Base-by-base conservation (phyloP, 164 flowering plant genomes). In the Piper betle region DNA sequence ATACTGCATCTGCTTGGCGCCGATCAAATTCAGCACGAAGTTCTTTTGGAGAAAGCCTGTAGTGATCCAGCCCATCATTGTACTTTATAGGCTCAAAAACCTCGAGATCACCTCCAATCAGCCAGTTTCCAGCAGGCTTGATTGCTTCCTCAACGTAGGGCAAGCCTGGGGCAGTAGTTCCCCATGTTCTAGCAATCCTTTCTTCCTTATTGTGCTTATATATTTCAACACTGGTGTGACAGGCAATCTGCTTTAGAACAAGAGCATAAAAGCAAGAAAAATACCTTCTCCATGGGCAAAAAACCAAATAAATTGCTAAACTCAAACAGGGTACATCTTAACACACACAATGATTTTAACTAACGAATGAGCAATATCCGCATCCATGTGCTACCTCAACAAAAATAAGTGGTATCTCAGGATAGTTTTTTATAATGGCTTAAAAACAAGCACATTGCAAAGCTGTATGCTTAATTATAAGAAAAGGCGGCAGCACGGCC, bases 131-230 rank as follows among this genome's bases (percentile, higher is more conserved):
- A 70, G 96, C 91, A 11, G 83, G 81, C 54, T 79, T 69, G 43
- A 92, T 89, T 50, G 65, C 88, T 75, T 87, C 95, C 71, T 92
- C 98, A 33, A 84, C 96, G 72, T 92, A 92, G 40, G 98, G 98
- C 70, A 92, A 77, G n/a, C 98, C 93, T 25, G 84, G 85, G 50
- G 96, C 88, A 57, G 85, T 85, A 48, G 93, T 84, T 62, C 98
- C 98, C 98, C 98, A 92, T 15, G 96, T 92, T 74, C 96, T 81
- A 17, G 96, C 93, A 46, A 87, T 89, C 73, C 98, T 82, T 77
- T 89, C 98, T 75, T 92, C 98, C 76, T 92, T 92, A 80, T 87
- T 77, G 65, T 92, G 98, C 82, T 92, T 92, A 75, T 78, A 92
- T 70, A 91, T 83, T 68, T 92, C 85, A 72, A 92, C 74, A 66